These are phyloP conservation scores for Pythium brassicae DNA, from an alignment of 352 stramenopile genomes.

Conservation along the genomic window DNA sequence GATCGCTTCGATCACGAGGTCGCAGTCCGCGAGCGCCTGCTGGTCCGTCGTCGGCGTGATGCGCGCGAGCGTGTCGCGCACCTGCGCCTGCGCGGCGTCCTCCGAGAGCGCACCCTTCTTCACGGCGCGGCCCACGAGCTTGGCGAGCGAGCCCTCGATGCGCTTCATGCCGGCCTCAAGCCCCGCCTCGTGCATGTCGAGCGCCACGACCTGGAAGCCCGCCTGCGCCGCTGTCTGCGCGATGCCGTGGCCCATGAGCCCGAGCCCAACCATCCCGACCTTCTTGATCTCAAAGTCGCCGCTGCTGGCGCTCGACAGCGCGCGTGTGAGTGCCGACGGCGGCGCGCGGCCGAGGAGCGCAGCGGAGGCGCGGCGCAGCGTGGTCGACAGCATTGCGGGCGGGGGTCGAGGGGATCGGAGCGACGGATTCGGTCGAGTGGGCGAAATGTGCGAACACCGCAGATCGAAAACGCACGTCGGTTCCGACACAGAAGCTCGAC, in stretches of 20 bases:
- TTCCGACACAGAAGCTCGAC: no score
- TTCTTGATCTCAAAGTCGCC: slow-evolving; percentile 57
- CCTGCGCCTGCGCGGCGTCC: slow-evolving; percentile 64
- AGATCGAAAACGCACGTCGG: no score
- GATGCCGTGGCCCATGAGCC: slow-evolving; percentile 98
- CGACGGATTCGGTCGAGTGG: no score
- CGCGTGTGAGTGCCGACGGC: no score
- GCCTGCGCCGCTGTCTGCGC: slow-evolving; percentile 89
- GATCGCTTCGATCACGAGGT: slow-evolving; percentile 98
- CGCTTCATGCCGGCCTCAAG: slow-evolving; percentile 85
- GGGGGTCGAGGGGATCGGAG: no score
- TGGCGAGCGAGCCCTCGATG: slow-evolving; percentile 91
- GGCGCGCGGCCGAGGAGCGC: no score
- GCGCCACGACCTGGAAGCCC: slow-evolving; percentile 80
- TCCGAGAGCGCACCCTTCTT: slow-evolving; percentile 87
- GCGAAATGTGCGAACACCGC: no score
- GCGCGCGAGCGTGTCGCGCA: slow-evolving; percentile 57
- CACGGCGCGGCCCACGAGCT: slow-evolving; percentile 80
- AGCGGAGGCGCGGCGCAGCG: no score
- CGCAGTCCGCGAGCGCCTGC: slow-evolving; percentile 83
- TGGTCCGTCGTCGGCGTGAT: slow-evolving; percentile 91
- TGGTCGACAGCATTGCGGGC: no score
- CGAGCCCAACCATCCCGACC: slow-evolving; percentile 94
- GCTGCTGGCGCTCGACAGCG: no score
- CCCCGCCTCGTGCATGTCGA: slow-evolving; percentile 70